A percentile compares a stretch with the other conserved stretches of the same genome.
These are phyloP conservation scores for Fusarium brevicatenulatum DNA, from an alignment of 2,329 filamentous ascomycete species.

Conservation along the genomic window DNA sequence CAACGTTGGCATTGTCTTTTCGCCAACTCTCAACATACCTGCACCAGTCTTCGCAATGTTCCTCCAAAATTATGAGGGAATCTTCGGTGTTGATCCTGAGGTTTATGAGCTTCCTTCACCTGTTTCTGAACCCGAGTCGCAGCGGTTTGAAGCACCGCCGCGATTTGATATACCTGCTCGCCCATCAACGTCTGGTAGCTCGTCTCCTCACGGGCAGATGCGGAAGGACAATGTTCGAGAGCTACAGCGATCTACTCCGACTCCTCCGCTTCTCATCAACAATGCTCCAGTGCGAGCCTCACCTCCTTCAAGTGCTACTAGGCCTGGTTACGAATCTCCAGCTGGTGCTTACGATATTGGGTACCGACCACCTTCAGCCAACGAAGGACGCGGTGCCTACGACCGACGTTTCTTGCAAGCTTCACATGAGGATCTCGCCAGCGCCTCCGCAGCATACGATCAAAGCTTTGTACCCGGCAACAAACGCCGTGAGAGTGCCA, in stretches of 20 bases:
- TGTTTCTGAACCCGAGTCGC: constrained; percentile 51
- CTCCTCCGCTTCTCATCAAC: constrained; percentile 58
- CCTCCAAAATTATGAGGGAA: constrained; percentile 86
- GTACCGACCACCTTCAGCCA: constrained; percentile 45
- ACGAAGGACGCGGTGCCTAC: constrained; percentile 48
- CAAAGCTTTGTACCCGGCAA: constrained; percentile 56
- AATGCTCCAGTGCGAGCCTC: constrained; percentile 50
- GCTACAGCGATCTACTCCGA: constrained; percentile 55
- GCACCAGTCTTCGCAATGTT: constrained; percentile 94
- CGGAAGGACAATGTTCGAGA: constrained; percentile 47
- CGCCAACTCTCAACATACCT: constrained; percentile 95
- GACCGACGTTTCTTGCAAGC: constrained; percentile 52
- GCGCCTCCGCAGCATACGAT: constrained; percentile 47
- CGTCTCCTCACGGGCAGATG: constrained; percentile 63
- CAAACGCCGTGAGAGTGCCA: constrained; percentile 68
- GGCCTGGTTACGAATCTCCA: constrained; percentile 57
- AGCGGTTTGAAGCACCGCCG: constrained; percentile 45
- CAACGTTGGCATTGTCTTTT: constrained; percentile 98
- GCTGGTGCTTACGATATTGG: constrained; percentile 56
- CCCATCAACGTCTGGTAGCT: constrained; percentile 61
- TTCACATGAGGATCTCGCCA: constrained; percentile 39
- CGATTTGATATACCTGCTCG: constrained; percentile 53
- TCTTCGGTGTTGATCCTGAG: constrained; percentile 80
- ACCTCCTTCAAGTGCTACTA: constrained; percentile 55
- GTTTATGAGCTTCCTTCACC: constrained; percentile 67